Evolutionary conservation across 176 grass and related monocot genomes (phyloP), one percentile per base, ranked within the genome.

Genomic region (Cymbopogon citratus): DNA sequence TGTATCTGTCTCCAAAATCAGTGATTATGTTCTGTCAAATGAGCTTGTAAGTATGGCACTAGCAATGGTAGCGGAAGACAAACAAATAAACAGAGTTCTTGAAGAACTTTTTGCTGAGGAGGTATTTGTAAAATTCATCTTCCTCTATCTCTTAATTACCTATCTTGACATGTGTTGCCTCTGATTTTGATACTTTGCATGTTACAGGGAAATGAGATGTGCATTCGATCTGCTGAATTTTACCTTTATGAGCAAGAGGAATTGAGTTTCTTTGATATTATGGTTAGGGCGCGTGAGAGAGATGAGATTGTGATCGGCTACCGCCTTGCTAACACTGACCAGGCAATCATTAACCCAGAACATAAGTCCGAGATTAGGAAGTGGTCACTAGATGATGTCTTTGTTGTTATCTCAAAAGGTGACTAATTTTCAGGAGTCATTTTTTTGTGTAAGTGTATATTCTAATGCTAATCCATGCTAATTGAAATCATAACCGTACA

Each of bases 61-160:
- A 78, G 92, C 96, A 87, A 98, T 98, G 96, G 96, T 98, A 73
- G 96, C 92, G 41, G 96, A 98, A 86, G 96, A 98, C 79, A 95
- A 98, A 84, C 96, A 98, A 89, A 98, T 95, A 73, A 98, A 98
- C 71, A 87, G 90, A 65, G 96, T 98, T 65, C 89, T 98, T 23
- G 96, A 98, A 75, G 96, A 98, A 66, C 92, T 95, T 54, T 98
- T 98, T 65, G 92, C 96, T 25, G 92, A 95, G 88, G 89, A 95
- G 92, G 96, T 98, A 98, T 18, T 19, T 36, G 8, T 72, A 18
- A 48, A 69, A 34, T 13, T 23, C 41, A 76, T 26, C 3, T 11
- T 54, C 19, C 11, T 76, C 3, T 78, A 12, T 23, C 33, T 74
- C 23, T 24, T 78, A 41, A 69, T 34, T 45, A 28, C 41, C 25